phyloP scores from a whole-genome alignment of 2,329 filamentous ascomycete species.

The Hypomyces rosellus region DNA sequence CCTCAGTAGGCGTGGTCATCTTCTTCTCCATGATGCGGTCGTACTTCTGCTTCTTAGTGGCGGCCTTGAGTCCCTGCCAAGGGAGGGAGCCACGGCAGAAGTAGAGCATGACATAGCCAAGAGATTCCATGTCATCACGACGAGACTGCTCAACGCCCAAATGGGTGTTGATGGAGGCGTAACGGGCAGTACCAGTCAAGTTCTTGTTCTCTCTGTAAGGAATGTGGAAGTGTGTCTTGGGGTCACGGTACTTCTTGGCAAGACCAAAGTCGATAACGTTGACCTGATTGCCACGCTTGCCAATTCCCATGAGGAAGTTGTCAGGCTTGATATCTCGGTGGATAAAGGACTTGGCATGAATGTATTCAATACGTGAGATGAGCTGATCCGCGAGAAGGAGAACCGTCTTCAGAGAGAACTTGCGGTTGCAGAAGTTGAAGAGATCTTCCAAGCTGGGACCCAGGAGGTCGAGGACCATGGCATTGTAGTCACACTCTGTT shows the following conservation, averaged over 20 bases:
- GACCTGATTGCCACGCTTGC: conserved; percentile 98
- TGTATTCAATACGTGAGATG: conserved; percentile 99
- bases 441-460: conserved; percentile 94
- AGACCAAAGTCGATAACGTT: conserved; percentile 99
- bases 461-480: conserved; percentile 96
- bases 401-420: conserved; percentile 98
- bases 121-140: conserved; percentile 98
- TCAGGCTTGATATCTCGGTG: conserved; percentile 99
- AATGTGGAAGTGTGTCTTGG: conserved; percentile 99
- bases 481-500: conserved; percentile 99
- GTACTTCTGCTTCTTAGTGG: conserved; percentile 99
- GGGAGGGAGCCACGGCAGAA: conserved; percentile 98
- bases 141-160: conserved; percentile 98
- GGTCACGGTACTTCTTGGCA: conserved; percentile 99
- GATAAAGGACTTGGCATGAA: conserved; percentile 99
- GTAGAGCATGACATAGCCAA: conserved; percentile 99
- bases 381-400: conserved; percentile 94
- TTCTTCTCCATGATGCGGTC: conserved; percentile 99
- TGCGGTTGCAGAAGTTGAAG: conserved; percentile 99
- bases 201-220: conserved; percentile 99
- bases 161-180: conserved; percentile 98
- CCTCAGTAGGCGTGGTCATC: conserved; percentile 99
- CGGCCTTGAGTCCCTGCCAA: conserved; percentile 97
- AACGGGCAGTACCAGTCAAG: conserved; percentile 95
- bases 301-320: conserved; percentile 99